These are phyloP conservation scores for Aspergillus affinis DNA, from an alignment of 495 filamentous ascomycete species.

Conservation along the genomic window DNA sequence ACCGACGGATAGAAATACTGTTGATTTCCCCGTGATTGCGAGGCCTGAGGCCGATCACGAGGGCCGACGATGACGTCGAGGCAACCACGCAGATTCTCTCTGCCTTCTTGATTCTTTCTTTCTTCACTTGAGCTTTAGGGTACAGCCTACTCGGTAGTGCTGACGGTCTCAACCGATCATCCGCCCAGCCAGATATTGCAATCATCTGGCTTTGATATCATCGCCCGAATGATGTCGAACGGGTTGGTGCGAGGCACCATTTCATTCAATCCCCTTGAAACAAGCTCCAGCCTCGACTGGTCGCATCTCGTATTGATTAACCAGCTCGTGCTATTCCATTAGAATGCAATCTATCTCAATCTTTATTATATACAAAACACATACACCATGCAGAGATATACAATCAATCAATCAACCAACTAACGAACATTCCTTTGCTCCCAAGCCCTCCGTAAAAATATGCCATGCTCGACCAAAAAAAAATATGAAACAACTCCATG, in stretches of 20 bases:
- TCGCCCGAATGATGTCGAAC: neutral
- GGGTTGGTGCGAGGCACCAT: too few relatives aligned
- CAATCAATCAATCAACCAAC: neutral
- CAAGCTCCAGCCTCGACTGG: too few relatives aligned
- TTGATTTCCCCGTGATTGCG: neutral
- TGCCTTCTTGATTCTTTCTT: neutral
- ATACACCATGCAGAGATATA: neutral
- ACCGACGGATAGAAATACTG: neutral
- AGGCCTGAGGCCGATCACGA: constrained; percentile 8
- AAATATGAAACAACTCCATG: neutral
- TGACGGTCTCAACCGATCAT: too few relatives aligned
- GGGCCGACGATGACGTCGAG: constrained; percentile 3
- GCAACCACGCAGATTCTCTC: neutral
- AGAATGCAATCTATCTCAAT: neutral
- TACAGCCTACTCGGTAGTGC: too few relatives aligned
- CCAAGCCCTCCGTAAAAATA: neutral
- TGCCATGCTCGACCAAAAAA: neutral
- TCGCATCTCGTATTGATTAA: neutral
- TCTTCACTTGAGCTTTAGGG: too few relatives aligned
- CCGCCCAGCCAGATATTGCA: too few relatives aligned
- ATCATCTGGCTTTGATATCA: neutral
- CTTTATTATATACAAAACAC: neutral
- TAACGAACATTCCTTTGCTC: too few relatives aligned
- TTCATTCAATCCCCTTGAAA: too few relatives aligned
- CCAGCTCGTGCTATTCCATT: neutral